phyloP scores from a whole-genome alignment of 2,329 filamentous ascomycete species.

The Fusarium tupiense region DNA sequence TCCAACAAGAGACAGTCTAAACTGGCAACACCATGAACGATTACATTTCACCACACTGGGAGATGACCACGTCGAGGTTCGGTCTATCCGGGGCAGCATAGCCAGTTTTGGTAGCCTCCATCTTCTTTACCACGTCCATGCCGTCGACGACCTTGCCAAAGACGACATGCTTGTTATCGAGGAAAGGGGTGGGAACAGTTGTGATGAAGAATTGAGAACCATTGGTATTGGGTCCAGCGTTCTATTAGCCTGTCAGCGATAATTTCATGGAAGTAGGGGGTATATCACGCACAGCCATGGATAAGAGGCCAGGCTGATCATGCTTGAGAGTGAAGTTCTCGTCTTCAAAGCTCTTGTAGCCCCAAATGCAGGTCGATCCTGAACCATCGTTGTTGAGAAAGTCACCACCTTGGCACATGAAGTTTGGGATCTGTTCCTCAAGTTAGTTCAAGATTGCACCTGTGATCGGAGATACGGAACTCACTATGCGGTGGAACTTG shows the following conservation, averaged over 20 bases:
- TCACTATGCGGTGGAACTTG: slow-evolving; percentile 92
- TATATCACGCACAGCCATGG: slow-evolving; percentile 81
- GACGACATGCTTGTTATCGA: slow-evolving; percentile 94
- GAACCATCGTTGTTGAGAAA: slow-evolving; percentile 94
- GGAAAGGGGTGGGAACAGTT: slow-evolving; percentile 83
- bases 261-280: neutral
- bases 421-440: slow-evolving; percentile 79
- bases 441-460: slow-evolving; percentile 3
- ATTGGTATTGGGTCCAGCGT: slow-evolving; percentile 91
- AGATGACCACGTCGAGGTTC: slow-evolving; percentile 83
- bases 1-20: neutral
- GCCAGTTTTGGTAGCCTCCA: slow-evolving; percentile 89
- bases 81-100: slow-evolving; percentile 80
- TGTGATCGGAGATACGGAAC: slow-evolving; percentile 46
- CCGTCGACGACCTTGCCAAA: slow-evolving; percentile 92
- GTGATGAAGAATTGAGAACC: slow-evolving; percentile 99
- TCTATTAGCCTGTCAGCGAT: slow-evolving; percentile 59
- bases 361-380: slow-evolving; percentile 88
- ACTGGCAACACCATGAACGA: neutral
- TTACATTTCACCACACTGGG: slow-evolving; percentile 94
- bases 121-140: slow-evolving; percentile 90
- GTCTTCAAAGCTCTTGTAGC: slow-evolving; percentile 83
- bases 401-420: slow-evolving; percentile 98
- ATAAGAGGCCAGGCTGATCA: slow-evolving; percentile 80
- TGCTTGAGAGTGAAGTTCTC: slow-evolving; percentile 89